Base-by-base conservation (phyloP, 2,329 filamentous ascomycete species). In the Venturia pyrina region DNA sequence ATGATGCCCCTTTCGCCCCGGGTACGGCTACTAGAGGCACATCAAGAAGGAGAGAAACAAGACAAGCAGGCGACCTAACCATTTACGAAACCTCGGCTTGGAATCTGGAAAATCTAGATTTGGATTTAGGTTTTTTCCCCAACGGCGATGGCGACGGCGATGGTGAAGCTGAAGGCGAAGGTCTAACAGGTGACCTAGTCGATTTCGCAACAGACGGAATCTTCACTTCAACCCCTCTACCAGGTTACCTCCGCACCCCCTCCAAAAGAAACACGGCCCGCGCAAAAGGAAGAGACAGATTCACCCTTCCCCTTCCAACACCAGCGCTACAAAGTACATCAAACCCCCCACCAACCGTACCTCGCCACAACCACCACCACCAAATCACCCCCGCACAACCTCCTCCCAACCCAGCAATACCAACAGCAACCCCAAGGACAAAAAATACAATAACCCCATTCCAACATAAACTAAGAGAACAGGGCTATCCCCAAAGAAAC, bases 191-290 rank as follows among this genome's bases (percentile, higher is more conserved):
- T 28, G 60, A 62, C 13, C n/a, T n/a, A n/a, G 24, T 44, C 3
- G 59, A 61, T 28, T 59, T 59, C 32, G 53, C 53, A 37, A 24
- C 53, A 6, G 53, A 59, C 5, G 61, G 43, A 10, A 48, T 65
- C 19, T 50, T 64, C 11, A 67, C 66, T 1, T 69, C 69, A 6
- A 71, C 72, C 0, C 70, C 70, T 0, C 43, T 70, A 1, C 71
- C 71, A 2, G 77, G 77, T 0, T 82, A 82, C 64, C 74, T 81
- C 65, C 78, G 79, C 48, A 81, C 80, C 40, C 80, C 80, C 0
- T 79, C 77, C 53, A 78, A 78, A 66, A 73, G 77, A 32, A 72
- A 70, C 59, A 71, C 77, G 0, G 76, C 72, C 2, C 69, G 76
- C 1, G 70, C 72, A 1, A 77, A 75, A 66, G 69, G 73, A 11